phyloP scores from a whole-genome alignment of 176 grass and related monocot species.

The Juncus effusus region DNA sequence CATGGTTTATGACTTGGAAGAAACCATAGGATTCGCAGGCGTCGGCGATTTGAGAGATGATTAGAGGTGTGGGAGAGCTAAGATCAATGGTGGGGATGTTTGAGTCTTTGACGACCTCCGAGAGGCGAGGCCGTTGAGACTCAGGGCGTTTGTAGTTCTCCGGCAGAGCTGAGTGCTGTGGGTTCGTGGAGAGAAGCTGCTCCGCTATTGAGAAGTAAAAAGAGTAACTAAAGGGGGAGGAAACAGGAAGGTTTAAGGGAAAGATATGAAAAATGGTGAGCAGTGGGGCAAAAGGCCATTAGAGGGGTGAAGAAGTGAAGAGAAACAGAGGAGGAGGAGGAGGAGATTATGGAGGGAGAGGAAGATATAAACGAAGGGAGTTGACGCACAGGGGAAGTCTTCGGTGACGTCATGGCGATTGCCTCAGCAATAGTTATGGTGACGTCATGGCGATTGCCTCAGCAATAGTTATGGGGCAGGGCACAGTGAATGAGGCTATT shows the following conservation, averaged over 20 bases:
- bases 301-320: no score
- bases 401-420: not conserved
- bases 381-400: not conserved
- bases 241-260: not conserved
- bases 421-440: no score
- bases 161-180: conserved; percentile 35
- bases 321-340: no score
- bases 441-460: no score
- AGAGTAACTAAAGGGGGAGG: not conserved
- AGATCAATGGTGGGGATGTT: conserved; percentile 72
- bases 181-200: conserved; percentile 54
- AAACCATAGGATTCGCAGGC: conserved; percentile 64
- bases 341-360: not conserved
- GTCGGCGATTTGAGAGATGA: conserved; percentile 33
- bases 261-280: not conserved
- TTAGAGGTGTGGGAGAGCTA: conserved; percentile 13
- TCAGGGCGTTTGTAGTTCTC: conserved; percentile 47
- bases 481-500: no score
- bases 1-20: conserved; percentile 83
- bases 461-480: no score
- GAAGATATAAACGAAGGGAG: not conserved
- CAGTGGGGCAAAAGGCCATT: no score
- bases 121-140: conserved; percentile 48
- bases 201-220: conserved; percentile 38
- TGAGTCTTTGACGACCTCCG: conserved; percentile 46